Percentiles rank a stretch among this genome's conserved stretches.
phyloP scores from a whole-genome alignment of 1,139 yeast genomes.

The Candida sojae region DNA sequence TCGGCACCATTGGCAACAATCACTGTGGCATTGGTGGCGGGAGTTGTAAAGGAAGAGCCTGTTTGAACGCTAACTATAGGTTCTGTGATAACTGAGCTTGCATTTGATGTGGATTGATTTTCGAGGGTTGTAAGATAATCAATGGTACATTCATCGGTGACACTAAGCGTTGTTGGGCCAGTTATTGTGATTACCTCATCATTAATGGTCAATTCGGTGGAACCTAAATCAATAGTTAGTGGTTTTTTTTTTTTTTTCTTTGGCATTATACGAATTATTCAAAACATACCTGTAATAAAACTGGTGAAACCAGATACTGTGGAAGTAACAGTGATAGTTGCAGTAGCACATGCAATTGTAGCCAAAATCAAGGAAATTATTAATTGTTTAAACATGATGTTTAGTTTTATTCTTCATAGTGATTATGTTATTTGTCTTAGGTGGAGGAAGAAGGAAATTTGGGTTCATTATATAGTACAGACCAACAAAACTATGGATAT shows the following conservation, averaged over 20 bases:
- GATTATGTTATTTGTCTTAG: no score
- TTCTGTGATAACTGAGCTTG: no score
- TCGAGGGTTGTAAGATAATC: constrained; percentile 1
- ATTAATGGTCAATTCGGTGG: constrained; percentile 43
- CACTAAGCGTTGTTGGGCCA: constrained; percentile 47
- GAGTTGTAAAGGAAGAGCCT: background rate
- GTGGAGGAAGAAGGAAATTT: no score
- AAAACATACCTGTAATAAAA: constrained; percentile 38
- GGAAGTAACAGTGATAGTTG: constrained; percentile 35
- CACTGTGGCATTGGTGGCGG: background rate
- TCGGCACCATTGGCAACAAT: constrained; percentile 3
- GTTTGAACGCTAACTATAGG: no score
- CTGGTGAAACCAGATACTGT: constrained; percentile 47
- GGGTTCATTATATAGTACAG: no score
- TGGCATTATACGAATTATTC: background rate
- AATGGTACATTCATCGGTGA: constrained; percentile 45
- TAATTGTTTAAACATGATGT: background rate
- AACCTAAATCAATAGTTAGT: constrained; percentile 4
- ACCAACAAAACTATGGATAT: no score
- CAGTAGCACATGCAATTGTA: constrained; percentile 39
- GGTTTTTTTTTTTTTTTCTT: no score
- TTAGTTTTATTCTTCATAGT: no score
- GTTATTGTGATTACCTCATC: constrained; percentile 49
- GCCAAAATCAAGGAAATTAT: constrained; percentile 26
- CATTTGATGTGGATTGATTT: background rate